Evolutionary conservation across 116 monocot species (phyloP).

Genomic region (Dioscorea cayenensis): DNA sequence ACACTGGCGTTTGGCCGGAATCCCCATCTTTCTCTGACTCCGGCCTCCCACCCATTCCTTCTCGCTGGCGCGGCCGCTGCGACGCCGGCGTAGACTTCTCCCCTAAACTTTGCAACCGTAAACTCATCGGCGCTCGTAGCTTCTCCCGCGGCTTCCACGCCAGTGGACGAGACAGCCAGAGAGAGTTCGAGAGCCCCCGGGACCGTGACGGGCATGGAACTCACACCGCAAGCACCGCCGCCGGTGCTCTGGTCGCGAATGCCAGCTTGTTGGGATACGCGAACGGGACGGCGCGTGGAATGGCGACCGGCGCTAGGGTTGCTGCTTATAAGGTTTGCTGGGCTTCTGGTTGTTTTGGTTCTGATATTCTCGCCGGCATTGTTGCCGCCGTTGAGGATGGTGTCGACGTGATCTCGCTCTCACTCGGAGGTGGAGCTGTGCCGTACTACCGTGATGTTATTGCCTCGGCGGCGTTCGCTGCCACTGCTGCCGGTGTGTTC

Average conservation of each 20-base stretch:
- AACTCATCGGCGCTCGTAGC: conserved; percentile 83
- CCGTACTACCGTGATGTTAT: conserved; percentile 70
- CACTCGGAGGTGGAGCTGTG: conserved; percentile 69
- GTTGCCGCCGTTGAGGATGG: conserved; percentile 74
- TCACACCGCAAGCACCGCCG: conserved; percentile 87
- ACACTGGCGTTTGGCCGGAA: conserved; percentile 95
- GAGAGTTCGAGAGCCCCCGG: conserved; percentile 51
- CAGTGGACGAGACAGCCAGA: conserved; percentile 5
- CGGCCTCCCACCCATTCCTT: conserved; percentile 47
- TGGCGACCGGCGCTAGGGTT: conserved; percentile 57
- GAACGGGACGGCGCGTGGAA: conserved; percentile 76
- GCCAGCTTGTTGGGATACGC: conserved; percentile 96
- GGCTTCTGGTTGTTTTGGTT: conserved; percentile 74
- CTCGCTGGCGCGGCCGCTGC: conserved; percentile 72
- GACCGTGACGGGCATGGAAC: conserved; percentile 92
- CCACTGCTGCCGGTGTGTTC: conserved; percentile 62
- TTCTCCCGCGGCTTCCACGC: conserved; percentile 74
- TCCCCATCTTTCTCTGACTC: conserved; percentile 43
- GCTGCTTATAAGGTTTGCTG: conserved; percentile 97
- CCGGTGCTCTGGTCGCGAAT: conserved; percentile 53
- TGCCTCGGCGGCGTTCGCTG: conserved; percentile 74
- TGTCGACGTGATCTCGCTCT: conserved; percentile 82
- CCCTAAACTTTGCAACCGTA: conserved; percentile 65
- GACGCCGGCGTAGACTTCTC: conserved; percentile 74
- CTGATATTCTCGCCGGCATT: conserved; percentile 91